Conservation (phyloP, 148 eudicot genomes). For the Hydrangea macrophylla region DNA sequence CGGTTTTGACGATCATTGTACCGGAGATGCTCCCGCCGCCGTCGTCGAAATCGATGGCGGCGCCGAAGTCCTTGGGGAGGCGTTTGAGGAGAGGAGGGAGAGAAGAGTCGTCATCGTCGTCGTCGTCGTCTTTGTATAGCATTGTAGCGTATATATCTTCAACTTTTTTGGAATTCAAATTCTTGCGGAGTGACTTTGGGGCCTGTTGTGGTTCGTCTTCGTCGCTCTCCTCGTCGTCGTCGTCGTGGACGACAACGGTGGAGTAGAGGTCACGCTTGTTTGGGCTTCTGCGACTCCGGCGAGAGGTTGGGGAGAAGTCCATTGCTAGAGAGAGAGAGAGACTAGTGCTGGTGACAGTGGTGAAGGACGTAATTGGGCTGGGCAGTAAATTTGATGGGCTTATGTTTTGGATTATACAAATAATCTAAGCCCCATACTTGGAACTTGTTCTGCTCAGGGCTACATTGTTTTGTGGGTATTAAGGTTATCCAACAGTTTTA, state of each 20-base stretch:
- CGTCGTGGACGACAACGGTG: constrained; percentile 41
- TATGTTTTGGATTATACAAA: too few relatives aligned
- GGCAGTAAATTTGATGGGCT: too few relatives aligned
- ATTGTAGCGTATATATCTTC: constrained; percentile 46
- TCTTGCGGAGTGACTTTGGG: background rate
- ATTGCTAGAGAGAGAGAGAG: constrained; percentile 23
- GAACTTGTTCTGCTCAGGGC: too few relatives aligned
- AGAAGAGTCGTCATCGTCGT: constrained; percentile 51
- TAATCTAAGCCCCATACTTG: too few relatives aligned
- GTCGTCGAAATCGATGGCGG: constrained; percentile 37
- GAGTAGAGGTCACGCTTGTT: constrained; percentile 49
- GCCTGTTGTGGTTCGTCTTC: constrained; percentile 9
- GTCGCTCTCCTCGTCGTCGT: constrained; percentile 13
- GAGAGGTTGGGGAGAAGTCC: constrained; percentile 46
- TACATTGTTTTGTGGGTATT: too few relatives aligned
- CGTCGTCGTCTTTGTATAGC: constrained; percentile 40
- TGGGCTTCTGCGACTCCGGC: constrained; percentile 44
- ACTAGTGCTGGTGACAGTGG: too few relatives aligned
- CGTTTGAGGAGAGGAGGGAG: constrained; percentile 90
- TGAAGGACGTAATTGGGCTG: too few relatives aligned
- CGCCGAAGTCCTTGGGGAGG: constrained; percentile 92
- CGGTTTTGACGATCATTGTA: constrained; percentile 54
- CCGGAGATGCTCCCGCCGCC: constrained; percentile 45
- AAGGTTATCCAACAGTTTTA: too few relatives aligned
- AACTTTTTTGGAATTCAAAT: background rate